Base-by-base conservation (phyloP, 2,329 filamentous ascomycete species). In the Leptodontidium sp. region DNA sequence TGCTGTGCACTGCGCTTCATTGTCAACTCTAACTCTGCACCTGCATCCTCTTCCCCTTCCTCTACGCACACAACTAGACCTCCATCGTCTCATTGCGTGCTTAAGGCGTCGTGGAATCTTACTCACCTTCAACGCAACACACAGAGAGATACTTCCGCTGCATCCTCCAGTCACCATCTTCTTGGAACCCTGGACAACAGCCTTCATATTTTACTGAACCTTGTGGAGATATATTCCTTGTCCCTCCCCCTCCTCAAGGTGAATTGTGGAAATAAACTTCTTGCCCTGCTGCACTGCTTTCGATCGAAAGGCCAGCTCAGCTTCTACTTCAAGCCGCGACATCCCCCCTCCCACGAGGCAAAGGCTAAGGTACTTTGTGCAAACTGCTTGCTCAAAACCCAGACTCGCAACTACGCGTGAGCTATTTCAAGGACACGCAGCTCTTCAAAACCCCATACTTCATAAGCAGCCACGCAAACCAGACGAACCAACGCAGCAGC, bases 391-490 rank as follows among this genome's bases (percentile, higher is more conserved):
- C 45, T 47, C 45, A 47, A 7, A 4, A 6, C 9, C 45, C 43
- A 14, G 15, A 47, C 45, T n/a, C 45, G 21, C 15, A 47, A 38
- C 7, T 17, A 21, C 32, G 35, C 53, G 35, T 58, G 11, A 4
- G 15, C 35, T 40, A 58, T 15, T 58, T 21, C 53, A 38, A 14
- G 53, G n/a, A 38, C 8, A 38, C 29, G 35, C 29, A 58, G 24
- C 32, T 17, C 53, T 58, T 58, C 40, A 21, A 21, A 21, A 21
- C 21, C 21, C 21, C 21, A 58, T 58, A 58, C 35, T 40, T 58
- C 53, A 40, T 21, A 15, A 58, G 17, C 29, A 8, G 53, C 35
- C 32, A 40, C 53, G 32, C 53, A 58, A 38, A 58, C 35, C 53
- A 24, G 53, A 58, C 53, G 35, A n/a, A n/a, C n/a, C 32, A 15